Base-by-base conservation (phyloP, 1,284 basidiomycete genomes). In the Ganoderma boninense region DNA sequence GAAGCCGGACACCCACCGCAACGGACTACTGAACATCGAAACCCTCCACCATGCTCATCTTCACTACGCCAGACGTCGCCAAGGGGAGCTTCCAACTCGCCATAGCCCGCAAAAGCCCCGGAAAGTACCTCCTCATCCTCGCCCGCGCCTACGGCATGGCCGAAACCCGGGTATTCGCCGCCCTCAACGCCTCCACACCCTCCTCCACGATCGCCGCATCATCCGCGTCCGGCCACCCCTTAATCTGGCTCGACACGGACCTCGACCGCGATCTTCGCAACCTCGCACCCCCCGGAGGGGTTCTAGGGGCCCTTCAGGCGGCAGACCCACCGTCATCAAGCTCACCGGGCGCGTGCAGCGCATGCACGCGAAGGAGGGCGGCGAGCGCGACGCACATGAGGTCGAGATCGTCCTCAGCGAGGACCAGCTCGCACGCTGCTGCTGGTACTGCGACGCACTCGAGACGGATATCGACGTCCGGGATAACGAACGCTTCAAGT, bases 221-320 rank as follows among this genome's bases (percentile, higher is more conserved):
- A 18, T 64, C 62, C 29, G 10, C 62, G 7, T 7, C 43, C 43
- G 62, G 44, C 8, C 62, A 35, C 46, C 62, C 62, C n/a, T 42
- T 64, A 29, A 64, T 64, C 62, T 64, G 62, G 62, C 62, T 64
- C 46, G 62, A 64, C 44, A 29, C 44, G 29, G 62, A 64, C 62
- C 43, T 64, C 18, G 62, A 64, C 29, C 62, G 62, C n/a, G 23
- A 44, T n/a, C 62, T 23, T 43, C 62, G n/a, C 62, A 35, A 52
- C 35, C 62, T 64, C 32, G 43, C 29, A 6, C 44, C 44, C 43
- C 4, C 44, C 3, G 20, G 38, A 44, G 62, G 62, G 1, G 44
- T 64, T 26, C 62, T 64, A 14, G 62, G 29, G 1, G 62, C 62
- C 2, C 44, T 64, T 26, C 4, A n/a, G 38, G 62, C 62, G 29